phyloP scores from a whole-genome alignment of 345 rosid genomes.

The Ailanthus altissimus region DNA sequence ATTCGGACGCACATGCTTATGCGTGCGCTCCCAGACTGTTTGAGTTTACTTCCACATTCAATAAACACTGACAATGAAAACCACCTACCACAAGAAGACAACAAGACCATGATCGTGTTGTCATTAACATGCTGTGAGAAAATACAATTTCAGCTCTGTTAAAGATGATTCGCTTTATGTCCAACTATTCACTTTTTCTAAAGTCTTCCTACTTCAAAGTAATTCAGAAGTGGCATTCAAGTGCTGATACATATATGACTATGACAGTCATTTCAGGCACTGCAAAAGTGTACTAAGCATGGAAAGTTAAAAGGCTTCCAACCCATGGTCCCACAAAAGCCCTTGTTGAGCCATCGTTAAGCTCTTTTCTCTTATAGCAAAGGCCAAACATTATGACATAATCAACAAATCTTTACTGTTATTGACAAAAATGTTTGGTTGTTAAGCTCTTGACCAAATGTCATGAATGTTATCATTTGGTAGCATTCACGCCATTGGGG shows the following conservation, averaged over 20 bases:
- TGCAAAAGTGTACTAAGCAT: slow-evolving; percentile 10
- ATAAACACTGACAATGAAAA: slow-evolving; percentile 12
- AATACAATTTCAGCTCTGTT: background rate
- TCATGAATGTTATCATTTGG: background rate
- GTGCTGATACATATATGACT: background rate
- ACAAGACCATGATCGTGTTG: slow-evolving; percentile 9
- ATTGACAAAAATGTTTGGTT: no score
- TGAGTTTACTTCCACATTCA: slow-evolving; percentile 17
- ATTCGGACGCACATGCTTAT: background rate
- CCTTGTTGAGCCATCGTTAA: background rate
- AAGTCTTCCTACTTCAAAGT: background rate
- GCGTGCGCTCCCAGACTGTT: background rate
- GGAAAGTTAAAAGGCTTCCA: slow-evolving; percentile 18
- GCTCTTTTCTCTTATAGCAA: background rate
- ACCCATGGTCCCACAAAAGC: slow-evolving; percentile 23
- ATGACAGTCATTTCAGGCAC: slow-evolving; percentile 20
- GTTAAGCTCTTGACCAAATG: no score
- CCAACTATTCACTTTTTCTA: slow-evolving; percentile 9
- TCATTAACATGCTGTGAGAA: slow-evolving; percentile 5
- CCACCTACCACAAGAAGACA: slow-evolving; percentile 23
- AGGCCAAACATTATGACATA: background rate
- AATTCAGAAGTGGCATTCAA: slow-evolving; percentile 18
- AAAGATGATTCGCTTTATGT: slow-evolving; percentile 16
- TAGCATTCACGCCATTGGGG: slow-evolving; percentile 1
- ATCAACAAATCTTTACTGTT: slow-evolving; percentile 6